Evolutionary conservation across 148 eudicot species (phyloP), one percentile per base, ranked within the genome.

Genomic region (Selenicereus undatus): DNA sequence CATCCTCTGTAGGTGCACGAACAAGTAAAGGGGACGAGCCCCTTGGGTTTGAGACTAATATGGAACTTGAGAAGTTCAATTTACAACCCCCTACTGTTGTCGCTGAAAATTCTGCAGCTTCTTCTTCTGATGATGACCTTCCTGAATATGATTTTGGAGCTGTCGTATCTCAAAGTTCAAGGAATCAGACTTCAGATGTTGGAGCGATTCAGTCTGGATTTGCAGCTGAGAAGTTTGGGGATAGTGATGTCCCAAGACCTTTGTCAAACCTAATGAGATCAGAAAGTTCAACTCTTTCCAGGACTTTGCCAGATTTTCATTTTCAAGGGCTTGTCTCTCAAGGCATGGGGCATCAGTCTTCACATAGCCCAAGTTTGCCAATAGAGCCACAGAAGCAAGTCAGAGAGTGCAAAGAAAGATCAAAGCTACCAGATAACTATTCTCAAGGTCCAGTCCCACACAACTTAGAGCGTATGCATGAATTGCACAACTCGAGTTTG

Each of bases 101-200:
- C 20, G 54, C 58, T 18, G 86, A 89, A 73, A 80, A 77, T 56
- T 65, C 83, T 35, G 56, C 30, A 13, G 45, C 79, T 45, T n/a
- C 73, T 76, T 77, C 80, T 42, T 91, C 81, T 43, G 89, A 89
- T 64, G 97, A 93, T 83, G 97, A 93, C 87, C 92, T 93, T 35
- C 97, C 97, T 74, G 97, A 93, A 79, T 93, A 73, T 85, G 93
- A 93, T 84, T 93, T 93, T 74, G 74, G 73, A 60, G 71, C 82
- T 84, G 80, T 88, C 27, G 64, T 74, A 60, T 73, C 89, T 75
- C 81, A 75, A 43, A 32, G 82, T 73, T 51, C 58, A 39, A 60
- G 50, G 42, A 82, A 75, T 29, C 87, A 42, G 58, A 66, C 83
- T 78, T 45, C 74, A 11, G 80, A 73, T 43, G 71, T 66, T n/a